Evolutionary conservation across 78 protist species (phyloP).

Genomic region (Blattamonas nauphoetae): DNA sequence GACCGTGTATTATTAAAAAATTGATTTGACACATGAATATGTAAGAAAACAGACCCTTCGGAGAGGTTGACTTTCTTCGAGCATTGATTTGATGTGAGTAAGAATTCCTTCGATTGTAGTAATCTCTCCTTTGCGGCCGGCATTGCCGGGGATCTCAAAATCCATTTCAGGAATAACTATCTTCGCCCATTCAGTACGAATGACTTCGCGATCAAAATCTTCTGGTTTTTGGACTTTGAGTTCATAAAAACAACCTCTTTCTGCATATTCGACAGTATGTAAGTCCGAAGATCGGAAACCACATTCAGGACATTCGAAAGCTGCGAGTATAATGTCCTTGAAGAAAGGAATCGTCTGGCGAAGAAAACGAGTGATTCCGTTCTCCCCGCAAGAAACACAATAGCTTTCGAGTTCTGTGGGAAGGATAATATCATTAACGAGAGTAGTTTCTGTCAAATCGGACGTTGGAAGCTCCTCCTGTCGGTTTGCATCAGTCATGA

Average conservation of each 20-base stretch:
- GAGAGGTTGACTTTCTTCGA: slow-evolving; percentile 12
- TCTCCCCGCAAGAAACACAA: slow-evolving; percentile 39
- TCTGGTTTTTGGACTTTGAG: neutral
- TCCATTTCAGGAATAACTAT: slow-evolving; percentile 69
- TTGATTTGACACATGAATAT: neutral
- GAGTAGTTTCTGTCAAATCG: too few relatives aligned
- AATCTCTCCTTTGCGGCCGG: slow-evolving; percentile 44
- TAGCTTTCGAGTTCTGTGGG: slow-evolving; percentile 9
- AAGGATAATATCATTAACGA: neutral
- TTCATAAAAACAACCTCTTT: neutral
- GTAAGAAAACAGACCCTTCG: neutral
- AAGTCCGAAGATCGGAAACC: slow-evolving; percentile 46
- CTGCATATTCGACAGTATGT: slow-evolving; percentile 35
- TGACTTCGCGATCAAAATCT: slow-evolving; percentile 65
- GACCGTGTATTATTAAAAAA: neutral
- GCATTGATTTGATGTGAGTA: neutral
- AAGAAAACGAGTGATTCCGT: slow-evolving; percentile 67
- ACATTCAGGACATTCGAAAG: slow-evolving; percentile 79
- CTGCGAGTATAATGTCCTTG: slow-evolving; percentile 65
- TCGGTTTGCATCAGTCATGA: too few relatives aligned
- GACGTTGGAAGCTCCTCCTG: too few relatives aligned
- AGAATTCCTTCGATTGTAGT: slow-evolving; percentile 68
- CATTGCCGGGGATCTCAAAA: slow-evolving; percentile 61
- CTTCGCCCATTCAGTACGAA: slow-evolving; percentile 61
- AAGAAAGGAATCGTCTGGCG: slow-evolving; percentile 67